These are phyloP conservation scores for Aspergillus spinulosporus DNA, from an alignment of 2,329 filamentous ascomycete species.

Conservation along the genomic window DNA sequence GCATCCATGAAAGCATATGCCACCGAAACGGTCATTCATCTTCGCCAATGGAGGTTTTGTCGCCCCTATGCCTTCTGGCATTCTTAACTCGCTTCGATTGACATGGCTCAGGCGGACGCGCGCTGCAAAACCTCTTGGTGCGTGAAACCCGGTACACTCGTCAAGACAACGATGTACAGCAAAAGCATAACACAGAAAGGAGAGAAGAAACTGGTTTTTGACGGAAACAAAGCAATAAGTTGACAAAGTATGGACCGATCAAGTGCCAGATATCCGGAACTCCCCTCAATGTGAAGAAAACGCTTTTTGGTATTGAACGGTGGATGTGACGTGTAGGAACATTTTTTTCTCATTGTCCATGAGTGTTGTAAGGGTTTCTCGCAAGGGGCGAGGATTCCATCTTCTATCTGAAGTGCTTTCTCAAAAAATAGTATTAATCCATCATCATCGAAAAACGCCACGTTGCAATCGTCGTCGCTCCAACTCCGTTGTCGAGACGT, in stretches of 20 bases:
- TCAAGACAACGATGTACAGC: conserved; percentile 14
- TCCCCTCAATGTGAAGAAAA: conserved; percentile 62
- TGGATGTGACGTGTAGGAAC: conserved; percentile 45
- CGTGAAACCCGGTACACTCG: conserved; percentile 15
- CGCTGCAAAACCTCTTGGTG: conserved; percentile 14
- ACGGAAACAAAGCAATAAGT: conserved; percentile 33
- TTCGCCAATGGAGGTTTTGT: conserved; percentile 18
- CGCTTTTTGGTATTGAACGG: conserved; percentile 44
- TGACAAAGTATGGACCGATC: conserved; percentile 51
- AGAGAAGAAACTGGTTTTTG: conserved; percentile 45
- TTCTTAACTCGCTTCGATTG: conserved; percentile 16
- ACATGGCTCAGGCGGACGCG: conserved; percentile 19
- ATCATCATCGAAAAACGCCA: conserved; percentile 36
- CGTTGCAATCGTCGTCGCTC: conserved; percentile 38
- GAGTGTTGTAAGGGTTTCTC: conserved; percentile 56
- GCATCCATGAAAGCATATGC: conserved; percentile 18
- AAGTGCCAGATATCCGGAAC: conserved; percentile 81
- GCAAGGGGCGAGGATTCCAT: conserved; percentile 47
- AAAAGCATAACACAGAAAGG: conserved; percentile 35
- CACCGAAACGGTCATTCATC: conserved; percentile 15
- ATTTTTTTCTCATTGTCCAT: conserved; percentile 56
- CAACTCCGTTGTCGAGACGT: conserved; percentile 35
- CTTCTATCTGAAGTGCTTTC: conserved; percentile 47
- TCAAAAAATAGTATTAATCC: conserved; percentile 31
- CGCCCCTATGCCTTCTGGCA: conserved; percentile 10